Conservation (phyloP, 1,284 basidiomycete genomes). For the Ceratobasidium theobromae region DNA sequence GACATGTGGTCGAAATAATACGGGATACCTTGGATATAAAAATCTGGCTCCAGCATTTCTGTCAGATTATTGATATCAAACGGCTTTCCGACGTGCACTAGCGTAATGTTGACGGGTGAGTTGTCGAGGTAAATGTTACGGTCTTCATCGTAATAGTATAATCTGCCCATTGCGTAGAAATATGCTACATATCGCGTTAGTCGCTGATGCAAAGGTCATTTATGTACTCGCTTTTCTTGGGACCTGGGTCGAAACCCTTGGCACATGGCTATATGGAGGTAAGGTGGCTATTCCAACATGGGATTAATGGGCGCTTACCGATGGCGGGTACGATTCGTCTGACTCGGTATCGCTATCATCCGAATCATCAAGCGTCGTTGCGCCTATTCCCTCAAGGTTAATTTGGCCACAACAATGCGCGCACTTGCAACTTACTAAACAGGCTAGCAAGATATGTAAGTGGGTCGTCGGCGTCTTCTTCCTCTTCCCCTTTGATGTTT, state of each 20-base stretch:
- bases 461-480: too few species aligned
- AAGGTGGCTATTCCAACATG: not conserved
- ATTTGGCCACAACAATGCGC: too few species aligned
- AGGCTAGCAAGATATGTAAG: too few species aligned
- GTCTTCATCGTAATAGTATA: slow-evolving; percentile 4
- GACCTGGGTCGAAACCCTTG: not conserved
- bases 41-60: not conserved
- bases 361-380: too few species aligned
- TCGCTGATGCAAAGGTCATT: not conserved
- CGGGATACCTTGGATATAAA: not conserved
- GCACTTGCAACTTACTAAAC: too few species aligned
- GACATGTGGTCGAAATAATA: not conserved
- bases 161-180: not conserved
- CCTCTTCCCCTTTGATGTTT: too few species aligned
- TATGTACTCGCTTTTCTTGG: not conserved
- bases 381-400: too few species aligned
- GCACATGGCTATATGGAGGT: not conserved
- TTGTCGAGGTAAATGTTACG: slow-evolving; percentile 8
- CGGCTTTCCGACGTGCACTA: not conserved
- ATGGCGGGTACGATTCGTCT: slow-evolving; percentile 1
- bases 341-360: slow-evolving; percentile 9
- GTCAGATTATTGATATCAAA: not conserved
- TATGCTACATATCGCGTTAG: too few species aligned
- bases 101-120: not conserved
- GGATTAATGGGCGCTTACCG: not conserved